phyloP scores from a whole-genome alignment of 1,284 basidiomycete species.

The Leccinum fuscescens region DNA sequence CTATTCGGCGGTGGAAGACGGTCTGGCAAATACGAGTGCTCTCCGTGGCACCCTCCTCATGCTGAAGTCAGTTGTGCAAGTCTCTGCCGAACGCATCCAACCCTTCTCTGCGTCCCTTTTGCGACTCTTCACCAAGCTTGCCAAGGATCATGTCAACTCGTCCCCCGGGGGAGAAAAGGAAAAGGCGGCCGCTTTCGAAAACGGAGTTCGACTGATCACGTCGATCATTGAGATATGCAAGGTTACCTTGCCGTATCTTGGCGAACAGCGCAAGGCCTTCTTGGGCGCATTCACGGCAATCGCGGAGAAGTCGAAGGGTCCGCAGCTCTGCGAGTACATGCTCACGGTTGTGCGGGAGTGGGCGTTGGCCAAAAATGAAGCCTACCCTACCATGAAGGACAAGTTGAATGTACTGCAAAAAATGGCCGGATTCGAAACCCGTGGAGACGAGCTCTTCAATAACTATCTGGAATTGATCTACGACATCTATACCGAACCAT shows the following conservation, averaged over 20 bases:
- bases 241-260: slow-evolving; percentile 59
- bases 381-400: slow-evolving; percentile 93
- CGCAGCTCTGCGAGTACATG: slow-evolving; percentile 80
- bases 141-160: slow-evolving; percentile 84
- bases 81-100: slow-evolving; percentile 84
- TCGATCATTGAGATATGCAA: slow-evolving; percentile 74
- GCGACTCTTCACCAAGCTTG: slow-evolving; percentile 83
- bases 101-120: slow-evolving; percentile 75
- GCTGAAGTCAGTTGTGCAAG: slow-evolving; percentile 86
- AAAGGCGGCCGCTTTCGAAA: slow-evolving; percentile 39
- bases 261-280: slow-evolving; percentile 73
- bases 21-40: slow-evolving; percentile 70
- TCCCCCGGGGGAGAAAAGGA: slow-evolving; percentile 36
- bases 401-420: slow-evolving; percentile 89
- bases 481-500: slow-evolving; percentile 90
- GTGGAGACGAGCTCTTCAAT: slow-evolving; percentile 66
- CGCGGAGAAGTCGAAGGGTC: slow-evolving; percentile 90
- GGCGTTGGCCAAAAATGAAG: slow-evolving; percentile 81
- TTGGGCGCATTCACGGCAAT: slow-evolving; percentile 76
- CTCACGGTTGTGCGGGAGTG: slow-evolving; percentile 88
- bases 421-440: slow-evolving; percentile 87
- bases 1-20: slow-evolving; percentile 77
- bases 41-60: slow-evolving; percentile 84
- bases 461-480: slow-evolving; percentile 90
- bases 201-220: slow-evolving; percentile 59